Conservation (phyloP, 306 rosid genomes). For the Vicia villosa region DNA sequence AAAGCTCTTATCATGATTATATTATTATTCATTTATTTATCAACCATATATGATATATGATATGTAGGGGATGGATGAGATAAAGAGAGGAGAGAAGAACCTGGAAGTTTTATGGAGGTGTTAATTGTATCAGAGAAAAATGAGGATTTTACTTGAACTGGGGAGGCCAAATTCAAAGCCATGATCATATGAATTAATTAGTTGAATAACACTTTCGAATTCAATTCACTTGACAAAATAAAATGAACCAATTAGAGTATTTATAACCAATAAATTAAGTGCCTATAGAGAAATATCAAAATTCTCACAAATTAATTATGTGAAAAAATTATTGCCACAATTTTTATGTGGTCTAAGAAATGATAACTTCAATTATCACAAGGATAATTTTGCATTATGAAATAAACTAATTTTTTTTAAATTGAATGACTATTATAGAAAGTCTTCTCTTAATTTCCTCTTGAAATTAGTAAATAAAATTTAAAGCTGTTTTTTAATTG, state of each 20-base stretch:
- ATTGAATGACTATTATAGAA: no score
- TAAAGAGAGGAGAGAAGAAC: constrained; percentile 38
- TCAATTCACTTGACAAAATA: neutral
- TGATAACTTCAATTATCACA: constrained; percentile 20
- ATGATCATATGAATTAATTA: constrained; percentile 27
- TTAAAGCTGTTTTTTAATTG: no score
- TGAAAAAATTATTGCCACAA: constrained; percentile 30
- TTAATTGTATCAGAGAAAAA: constrained; percentile 61
- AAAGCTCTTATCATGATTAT: constrained; percentile 11
- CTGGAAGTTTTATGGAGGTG: constrained; percentile 60
- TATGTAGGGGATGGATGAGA: neutral
- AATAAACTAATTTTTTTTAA: no score
- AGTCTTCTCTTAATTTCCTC: no score
- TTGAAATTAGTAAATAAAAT: no score
- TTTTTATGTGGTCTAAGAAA: constrained; percentile 41
- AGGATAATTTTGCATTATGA: neutral
- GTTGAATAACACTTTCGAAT: constrained; percentile 15
- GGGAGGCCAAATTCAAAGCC: constrained; percentile 77
- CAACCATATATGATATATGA: neutral
- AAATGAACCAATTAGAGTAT: constrained; percentile 32
- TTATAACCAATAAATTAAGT: constrained; percentile 3
- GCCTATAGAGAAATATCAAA: neutral
- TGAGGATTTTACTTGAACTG: constrained; percentile 68
- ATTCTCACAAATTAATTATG: neutral
- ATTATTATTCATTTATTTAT: neutral